These are phyloP conservation scores for Rhytidhysteron rufulum DNA, from an alignment of 2,329 filamentous ascomycete genomes.

Conservation along the genomic window DNA sequence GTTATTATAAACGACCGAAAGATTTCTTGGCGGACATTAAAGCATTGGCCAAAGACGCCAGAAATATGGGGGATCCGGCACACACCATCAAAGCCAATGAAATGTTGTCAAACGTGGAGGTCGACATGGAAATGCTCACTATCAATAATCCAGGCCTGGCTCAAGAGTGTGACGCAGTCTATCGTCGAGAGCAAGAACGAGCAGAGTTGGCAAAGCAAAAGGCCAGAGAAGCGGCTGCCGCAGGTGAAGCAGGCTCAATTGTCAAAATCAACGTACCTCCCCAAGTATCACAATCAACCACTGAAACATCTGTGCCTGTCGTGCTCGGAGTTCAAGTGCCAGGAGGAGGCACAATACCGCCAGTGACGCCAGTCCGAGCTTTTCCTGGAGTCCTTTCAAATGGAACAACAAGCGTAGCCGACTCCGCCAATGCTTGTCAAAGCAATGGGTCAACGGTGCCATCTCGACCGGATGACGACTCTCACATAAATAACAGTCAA, in stretches of 20 bases:
- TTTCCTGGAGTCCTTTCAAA: constrained; percentile 53
- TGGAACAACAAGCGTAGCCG: constrained; percentile 46
- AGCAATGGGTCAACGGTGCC: constrained; percentile 42
- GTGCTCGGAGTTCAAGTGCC: constrained; percentile 63
- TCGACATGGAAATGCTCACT: constrained; percentile 79
- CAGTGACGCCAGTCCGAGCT: constrained; percentile 37
- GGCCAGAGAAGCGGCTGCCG: constrained; percentile 34
- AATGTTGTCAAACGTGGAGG: constrained; percentile 86
- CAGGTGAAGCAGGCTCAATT: constrained; percentile 38
- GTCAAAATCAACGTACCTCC: constrained; percentile 39
- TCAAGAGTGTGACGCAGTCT: constrained; percentile 76
- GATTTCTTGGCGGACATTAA: constrained; percentile 89
- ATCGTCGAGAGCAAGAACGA: constrained; percentile 60
- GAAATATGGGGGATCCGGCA: constrained; percentile 76
- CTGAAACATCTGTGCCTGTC: constrained; percentile 44
- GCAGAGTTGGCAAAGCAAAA: constrained; percentile 63
- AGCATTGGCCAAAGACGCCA: constrained; percentile 78
- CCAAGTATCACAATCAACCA: constrained; percentile 41
- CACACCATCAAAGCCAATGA: constrained; percentile 85
- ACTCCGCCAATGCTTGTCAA: constrained; percentile 25
- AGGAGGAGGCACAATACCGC: constrained; percentile 41
- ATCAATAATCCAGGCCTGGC: constrained; percentile 59
- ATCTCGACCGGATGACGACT: constrained; percentile 38
- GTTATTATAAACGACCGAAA: constrained; percentile 86
- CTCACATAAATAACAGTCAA: constrained; percentile 44